A percentile compares a stretch with the other conserved stretches of the same genome.
Conservation (phyloP, 768 basidiomycete species). For the Pleurotus eryngii region DNA sequence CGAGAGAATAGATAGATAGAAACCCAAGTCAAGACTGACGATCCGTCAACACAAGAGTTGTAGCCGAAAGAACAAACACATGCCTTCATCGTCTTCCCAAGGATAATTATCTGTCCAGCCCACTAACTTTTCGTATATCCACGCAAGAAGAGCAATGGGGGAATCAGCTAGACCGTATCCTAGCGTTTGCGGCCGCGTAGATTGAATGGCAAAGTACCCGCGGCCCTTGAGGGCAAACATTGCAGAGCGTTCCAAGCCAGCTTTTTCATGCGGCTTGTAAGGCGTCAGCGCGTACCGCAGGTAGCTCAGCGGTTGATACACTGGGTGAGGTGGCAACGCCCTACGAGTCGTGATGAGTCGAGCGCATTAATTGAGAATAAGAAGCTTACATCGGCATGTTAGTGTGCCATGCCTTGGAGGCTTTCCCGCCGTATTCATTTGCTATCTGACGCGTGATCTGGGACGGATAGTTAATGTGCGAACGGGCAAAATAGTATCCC, state of each 20-base stretch:
- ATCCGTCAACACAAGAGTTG: conserved; percentile 8
- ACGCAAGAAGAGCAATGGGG: conserved; percentile 49
- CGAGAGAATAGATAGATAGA: conserved; percentile 60
- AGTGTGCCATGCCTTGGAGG: conserved; percentile 45
- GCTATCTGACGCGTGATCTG: conserved; percentile 35
- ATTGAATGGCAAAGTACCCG: conserved; percentile 39
- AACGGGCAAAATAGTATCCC: no score
- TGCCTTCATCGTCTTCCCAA: conserved; percentile 59
- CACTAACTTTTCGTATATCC: conserved; percentile 53
- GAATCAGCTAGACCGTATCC: conserved; percentile 57
- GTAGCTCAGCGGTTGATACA: conserved; percentile 20
- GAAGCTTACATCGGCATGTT: conserved; percentile 34
- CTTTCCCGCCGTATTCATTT: conserved; percentile 29
- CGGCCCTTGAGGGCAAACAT: conserved; percentile 25
- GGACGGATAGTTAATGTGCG: no score
- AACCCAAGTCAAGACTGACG: conserved; percentile 55
- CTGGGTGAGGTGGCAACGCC: conserved; percentile 16
- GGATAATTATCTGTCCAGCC: conserved; percentile 49
- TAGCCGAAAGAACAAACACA: not conserved
- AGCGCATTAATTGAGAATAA: not conserved
- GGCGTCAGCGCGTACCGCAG: conserved; percentile 24
- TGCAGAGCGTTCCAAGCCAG: conserved; percentile 24
- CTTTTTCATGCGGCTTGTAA: conserved; percentile 29
- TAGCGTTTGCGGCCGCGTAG: conserved; percentile 49
- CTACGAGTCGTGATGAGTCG: conserved; percentile 9